Evolutionary conservation across 805 yeast species (phyloP), one percentile per base, ranked within the genome.

Genomic region (Metschnikowia koreensis): DNA sequence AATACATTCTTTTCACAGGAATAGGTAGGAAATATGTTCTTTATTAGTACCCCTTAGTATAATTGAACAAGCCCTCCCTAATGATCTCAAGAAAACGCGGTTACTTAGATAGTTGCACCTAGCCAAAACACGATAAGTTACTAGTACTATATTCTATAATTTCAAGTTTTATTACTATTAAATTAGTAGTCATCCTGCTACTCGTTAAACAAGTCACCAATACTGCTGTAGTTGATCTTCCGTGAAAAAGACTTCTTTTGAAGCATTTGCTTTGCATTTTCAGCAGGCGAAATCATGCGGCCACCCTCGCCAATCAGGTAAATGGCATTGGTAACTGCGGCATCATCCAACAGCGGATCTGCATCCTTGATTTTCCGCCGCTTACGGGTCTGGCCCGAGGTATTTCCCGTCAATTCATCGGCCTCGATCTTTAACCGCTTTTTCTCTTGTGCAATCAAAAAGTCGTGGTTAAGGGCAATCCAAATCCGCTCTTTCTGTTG

Each of bases 381-480:
- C 68, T 81, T 81, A 61, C 81, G 77, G 55, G 68, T 56, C 11
- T 65, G 63, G 10, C 73, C 76, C 1, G 76, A 69, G 2, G 77
- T 71, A 54, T 87, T 88, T 6, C 98, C 99, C 0, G 93, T 86
- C 31, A 89, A 80, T 53, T 81, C 82, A 69, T 94, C 98, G 0
- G 96, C 94, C 65, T 91, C 96, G 47, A 80, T 79, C 65, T 92
- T 89, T 53, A 93, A 74, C 55, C 92, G 74, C 63, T 89, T 91
- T 59, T 82, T 81, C 61, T 93, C 97, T 68, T 90, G 96, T 44
- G 87, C 94, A 8, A 89, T 66, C 50, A 94, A 70, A 64, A 82
- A 94, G 29, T 92, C 98, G 53, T 87, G 88, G 67, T 96, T 92
- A 38, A 89, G 76, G 2, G 94, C 92, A 48, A 87, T 83, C 98